Evolutionary conservation across 192 early-diverging fungal species (phyloP), one percentile per base, ranked within the genome.

Genomic region (Obelidium mucronatum): DNA sequence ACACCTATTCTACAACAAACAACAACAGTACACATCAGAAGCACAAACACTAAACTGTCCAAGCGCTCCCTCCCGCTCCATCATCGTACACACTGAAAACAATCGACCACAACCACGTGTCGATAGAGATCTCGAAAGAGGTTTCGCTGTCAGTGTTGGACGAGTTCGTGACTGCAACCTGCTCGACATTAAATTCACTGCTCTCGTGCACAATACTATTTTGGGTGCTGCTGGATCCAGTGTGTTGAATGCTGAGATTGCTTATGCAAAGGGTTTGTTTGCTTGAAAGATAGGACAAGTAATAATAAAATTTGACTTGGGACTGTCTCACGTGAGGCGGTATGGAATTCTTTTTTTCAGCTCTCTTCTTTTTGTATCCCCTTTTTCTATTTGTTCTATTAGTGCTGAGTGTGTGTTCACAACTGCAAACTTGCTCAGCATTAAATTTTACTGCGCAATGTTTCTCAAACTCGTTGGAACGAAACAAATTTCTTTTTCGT

Each of bases 51-150:
- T 97, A 31, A 86, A 89, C 1, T 94, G 91, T 75, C 85, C 87
- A 69, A 94, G 92, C 3, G 95, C 95, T 42, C 96, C 97, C 15
- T 75, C 85, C 24, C 89, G 94, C 3, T 82, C 92, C 24, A 94
- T 99, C 56, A 58, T 81, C 8, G 90, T 98, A 17, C 81, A 90
- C 48, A 85, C 87, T 2, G 78, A 88, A 39, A 28, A 67, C 13
- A 96, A 99, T 79, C 85, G 97, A 31, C 97, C 97, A 30, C 97
- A 99, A 85, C 97, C 97, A 28, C 90, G 97, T 26, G 83, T 99
- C 59, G 97, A 99, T 81, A 87, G 94, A 59, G 91, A 94, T 67
- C 85, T 87, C 19, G 93, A 91, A 34, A 86, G 88, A 40, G 97
- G 97, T 24, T 93, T 95, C 80, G 84, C 94, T 24, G 94, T 99